Conservation (phyloP, 352 stramenopile genomes). For the Phytophthora lateralis region DNA sequence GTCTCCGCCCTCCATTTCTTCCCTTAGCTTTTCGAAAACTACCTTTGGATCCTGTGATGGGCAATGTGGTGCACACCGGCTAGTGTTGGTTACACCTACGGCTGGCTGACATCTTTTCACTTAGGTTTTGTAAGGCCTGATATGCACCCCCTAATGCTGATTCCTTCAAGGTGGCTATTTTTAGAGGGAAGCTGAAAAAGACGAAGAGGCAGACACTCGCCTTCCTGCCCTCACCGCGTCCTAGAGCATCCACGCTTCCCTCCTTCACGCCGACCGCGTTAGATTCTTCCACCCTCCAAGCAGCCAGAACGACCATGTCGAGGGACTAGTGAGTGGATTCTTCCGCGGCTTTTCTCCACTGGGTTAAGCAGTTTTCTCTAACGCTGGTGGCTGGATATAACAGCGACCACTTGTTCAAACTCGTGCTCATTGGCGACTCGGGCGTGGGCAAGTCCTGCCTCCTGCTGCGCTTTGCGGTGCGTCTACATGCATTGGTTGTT, state of each 20-base stretch:
- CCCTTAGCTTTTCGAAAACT: slow-evolving; percentile 15
- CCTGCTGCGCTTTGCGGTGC: slow-evolving; percentile 95
- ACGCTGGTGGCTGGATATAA: slow-evolving; percentile 2
- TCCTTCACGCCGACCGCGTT: slow-evolving; percentile 9
- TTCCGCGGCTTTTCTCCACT: slow-evolving; percentile 10
- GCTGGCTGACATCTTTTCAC: background rate
- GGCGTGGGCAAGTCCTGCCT: slow-evolving; percentile 99
- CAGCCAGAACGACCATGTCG: slow-evolving; percentile 57
- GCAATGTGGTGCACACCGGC: slow-evolving; percentile 18
- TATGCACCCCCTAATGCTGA: slow-evolving; percentile 27
- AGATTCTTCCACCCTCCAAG: slow-evolving; percentile 5
- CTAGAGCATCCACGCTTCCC: slow-evolving; percentile 10
- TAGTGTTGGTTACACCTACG: background rate
- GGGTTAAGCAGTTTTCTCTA: slow-evolving; percentile 8
- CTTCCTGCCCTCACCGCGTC: slow-evolving; percentile 10
- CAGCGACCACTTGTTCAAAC: slow-evolving; percentile 97
- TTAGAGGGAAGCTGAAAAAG: slow-evolving; percentile 21
- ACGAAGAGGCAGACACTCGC: slow-evolving; percentile 16
- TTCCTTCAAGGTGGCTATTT: slow-evolving; percentile 37
- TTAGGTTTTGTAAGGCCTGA: slow-evolving; percentile 28
- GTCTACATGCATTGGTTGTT: slow-evolving; percentile 22
- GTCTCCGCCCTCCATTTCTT: slow-evolving; percentile 37
- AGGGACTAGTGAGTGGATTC: slow-evolving; percentile 71
- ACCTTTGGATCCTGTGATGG: slow-evolving; percentile 2
- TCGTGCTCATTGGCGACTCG: slow-evolving; percentile 98